Conservation (phyloP, 2,329 filamentous ascomycete species). For the Westerdykella ornata region DNA sequence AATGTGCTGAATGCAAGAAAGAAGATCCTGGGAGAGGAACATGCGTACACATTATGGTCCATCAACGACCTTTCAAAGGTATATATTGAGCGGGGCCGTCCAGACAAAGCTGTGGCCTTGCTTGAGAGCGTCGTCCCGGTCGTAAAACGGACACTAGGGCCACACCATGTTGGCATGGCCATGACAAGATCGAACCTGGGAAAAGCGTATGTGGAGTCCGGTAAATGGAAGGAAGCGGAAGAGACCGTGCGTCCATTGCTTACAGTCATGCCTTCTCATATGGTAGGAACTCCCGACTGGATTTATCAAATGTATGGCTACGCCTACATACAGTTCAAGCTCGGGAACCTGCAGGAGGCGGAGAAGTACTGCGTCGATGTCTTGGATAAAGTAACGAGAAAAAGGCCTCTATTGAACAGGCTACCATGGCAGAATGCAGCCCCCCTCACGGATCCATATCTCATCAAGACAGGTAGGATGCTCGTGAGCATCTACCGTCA, state of each 20-base stretch:
- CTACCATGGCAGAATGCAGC: no score
- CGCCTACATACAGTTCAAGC: slow-evolving; percentile 12
- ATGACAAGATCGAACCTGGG: slow-evolving; percentile 27
- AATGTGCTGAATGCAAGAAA: slow-evolving; percentile 13
- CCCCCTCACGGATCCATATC: slow-evolving; percentile 5
- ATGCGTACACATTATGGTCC: slow-evolving; percentile 26
- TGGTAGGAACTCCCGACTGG: slow-evolving; percentile 13
- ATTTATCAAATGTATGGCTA: slow-evolving; percentile 15
- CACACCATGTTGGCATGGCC: slow-evolving; percentile 16
- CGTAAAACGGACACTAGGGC: slow-evolving; percentile 15
- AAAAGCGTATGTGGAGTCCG: slow-evolving; percentile 14
- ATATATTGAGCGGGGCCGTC: slow-evolving; percentile 13
- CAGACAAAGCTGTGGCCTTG: slow-evolving; percentile 16
- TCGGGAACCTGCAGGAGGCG: slow-evolving; percentile 10
- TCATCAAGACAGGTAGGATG: slow-evolving; percentile 5
- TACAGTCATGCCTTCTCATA: slow-evolving; percentile 1
- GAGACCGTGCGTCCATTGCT: slow-evolving; percentile 9
- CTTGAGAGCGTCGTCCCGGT: slow-evolving; percentile 12
- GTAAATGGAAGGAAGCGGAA: slow-evolving; percentile 15
- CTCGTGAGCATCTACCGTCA: slow-evolving; percentile 5
- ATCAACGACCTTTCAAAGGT: slow-evolving; percentile 21
- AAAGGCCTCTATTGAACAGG: slow-evolving; percentile 1
- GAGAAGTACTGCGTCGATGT: slow-evolving; percentile 9
- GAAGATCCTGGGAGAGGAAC: slow-evolving; percentile 19
- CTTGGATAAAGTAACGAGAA: slow-evolving; percentile 7